phyloP scores from a whole-genome alignment of 108 stramenopile genomes.

The Fistulifera pelliculosa region DNA sequence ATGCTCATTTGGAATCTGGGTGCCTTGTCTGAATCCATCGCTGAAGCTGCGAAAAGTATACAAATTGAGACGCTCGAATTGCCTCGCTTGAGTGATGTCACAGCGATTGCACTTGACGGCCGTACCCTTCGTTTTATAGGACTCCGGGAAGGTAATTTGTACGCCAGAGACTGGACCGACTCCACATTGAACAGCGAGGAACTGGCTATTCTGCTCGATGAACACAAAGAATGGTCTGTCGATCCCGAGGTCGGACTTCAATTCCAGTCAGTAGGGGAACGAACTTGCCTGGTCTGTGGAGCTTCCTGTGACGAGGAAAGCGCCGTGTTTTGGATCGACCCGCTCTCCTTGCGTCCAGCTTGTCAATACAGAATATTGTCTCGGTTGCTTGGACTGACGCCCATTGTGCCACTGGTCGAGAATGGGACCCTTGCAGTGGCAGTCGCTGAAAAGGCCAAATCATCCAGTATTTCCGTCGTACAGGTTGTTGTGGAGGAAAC shows the following conservation, averaged over 20 bases:
- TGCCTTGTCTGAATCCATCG: too few relatives aligned
- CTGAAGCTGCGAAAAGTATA: too few relatives aligned
- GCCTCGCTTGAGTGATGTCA: too few relatives aligned
- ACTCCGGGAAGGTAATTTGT: too few relatives aligned
- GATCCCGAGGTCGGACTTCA: constrained; percentile 1
- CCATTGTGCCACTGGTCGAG: constrained; percentile 4
- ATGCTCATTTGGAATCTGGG: too few relatives aligned
- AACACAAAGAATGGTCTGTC: too few relatives aligned
- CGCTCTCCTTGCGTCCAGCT: background rate
- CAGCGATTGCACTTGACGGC: too few relatives aligned
- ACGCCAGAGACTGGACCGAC: too few relatives aligned
- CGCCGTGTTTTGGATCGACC: constrained; percentile 23
- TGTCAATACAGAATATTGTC: background rate
- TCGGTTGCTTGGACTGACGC: constrained; percentile 3
- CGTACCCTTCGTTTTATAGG: too few relatives aligned
- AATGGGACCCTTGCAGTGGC: background rate
- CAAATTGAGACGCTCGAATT: too few relatives aligned
- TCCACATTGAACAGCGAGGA: too few relatives aligned
- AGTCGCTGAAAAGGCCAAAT: background rate
- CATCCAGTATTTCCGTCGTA: constrained; percentile 8
- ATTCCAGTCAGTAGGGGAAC: background rate
- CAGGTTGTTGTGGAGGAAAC: constrained; percentile 10
- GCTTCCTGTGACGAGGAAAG: constrained; percentile 3
- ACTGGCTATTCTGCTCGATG: too few relatives aligned
- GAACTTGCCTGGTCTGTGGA: constrained; percentile 5